Percentiles rank a stretch among this genome's conserved stretches.
These are phyloP conservation scores for Arthrobotrys sphaeroides DNA, from an alignment of 2,329 filamentous ascomycete genomes.

Conservation along the genomic window DNA sequence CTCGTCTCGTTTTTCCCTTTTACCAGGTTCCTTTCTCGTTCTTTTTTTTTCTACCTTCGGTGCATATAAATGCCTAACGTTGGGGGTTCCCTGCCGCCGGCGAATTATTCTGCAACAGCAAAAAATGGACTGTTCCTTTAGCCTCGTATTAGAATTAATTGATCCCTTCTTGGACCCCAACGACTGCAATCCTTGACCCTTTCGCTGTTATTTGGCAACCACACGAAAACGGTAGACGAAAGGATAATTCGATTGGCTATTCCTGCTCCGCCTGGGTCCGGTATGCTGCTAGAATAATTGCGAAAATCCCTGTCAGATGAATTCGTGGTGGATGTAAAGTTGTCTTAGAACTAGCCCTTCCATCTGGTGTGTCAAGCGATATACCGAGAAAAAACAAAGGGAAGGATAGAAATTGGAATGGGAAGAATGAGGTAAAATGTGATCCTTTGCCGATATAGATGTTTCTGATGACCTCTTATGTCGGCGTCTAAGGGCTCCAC, in stretches of 20 bases:
- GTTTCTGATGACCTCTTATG: constrained; percentile 6
- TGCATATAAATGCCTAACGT: constrained; percentile 16
- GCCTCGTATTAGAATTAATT: constrained; percentile 43
- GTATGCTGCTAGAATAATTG: constrained; percentile 52
- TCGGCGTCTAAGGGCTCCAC: constrained; percentile 25
- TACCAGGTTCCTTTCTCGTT: background rate
- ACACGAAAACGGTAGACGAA: constrained; percentile 24
- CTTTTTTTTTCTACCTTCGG: background rate
- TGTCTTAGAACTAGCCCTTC: constrained; percentile 50
- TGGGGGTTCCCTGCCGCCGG: constrained; percentile 28
- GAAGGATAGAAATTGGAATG: background rate
- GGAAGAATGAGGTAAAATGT: background rate
- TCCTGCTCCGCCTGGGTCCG: constrained; percentile 32
- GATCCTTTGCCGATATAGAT: constrained; percentile 4
- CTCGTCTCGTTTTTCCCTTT: constrained; percentile 34
- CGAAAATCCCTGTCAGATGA: constrained; percentile 39
- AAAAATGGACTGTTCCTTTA: constrained; percentile 1
- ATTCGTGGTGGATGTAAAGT: constrained; percentile 41
- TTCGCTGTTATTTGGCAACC: constrained; percentile 45
- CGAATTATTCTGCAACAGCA: constrained; percentile 35
- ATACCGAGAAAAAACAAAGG: background rate
- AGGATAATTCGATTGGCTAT: constrained; percentile 41
- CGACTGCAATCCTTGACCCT: constrained; percentile 42
- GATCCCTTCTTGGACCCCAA: constrained; percentile 47
- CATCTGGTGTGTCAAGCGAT: constrained; percentile 24